phyloP scores from a whole-genome alignment of 2,329 filamentous ascomycete genomes.

The Colletotrichum sansevieriae region DNA sequence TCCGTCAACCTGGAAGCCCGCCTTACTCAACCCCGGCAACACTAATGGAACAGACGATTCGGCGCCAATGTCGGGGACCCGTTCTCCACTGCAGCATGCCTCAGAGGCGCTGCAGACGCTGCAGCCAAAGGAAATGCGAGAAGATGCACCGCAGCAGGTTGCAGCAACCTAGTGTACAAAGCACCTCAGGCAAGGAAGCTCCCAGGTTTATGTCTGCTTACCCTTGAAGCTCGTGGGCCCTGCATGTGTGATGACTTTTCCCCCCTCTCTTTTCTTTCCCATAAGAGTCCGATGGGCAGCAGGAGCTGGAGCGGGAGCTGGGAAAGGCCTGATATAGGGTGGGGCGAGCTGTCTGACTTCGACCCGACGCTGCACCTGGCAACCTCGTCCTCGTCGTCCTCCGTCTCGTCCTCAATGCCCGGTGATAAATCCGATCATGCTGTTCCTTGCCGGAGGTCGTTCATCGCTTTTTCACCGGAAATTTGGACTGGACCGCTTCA shows the following conservation, averaged over 20 bases:
- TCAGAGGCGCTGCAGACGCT: conserved; percentile 35
- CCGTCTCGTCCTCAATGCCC: conserved; percentile 31
- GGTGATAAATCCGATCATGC: conserved; percentile 29
- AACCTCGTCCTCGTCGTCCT: conserved; percentile 27
- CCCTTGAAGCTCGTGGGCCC: conserved; percentile 31
- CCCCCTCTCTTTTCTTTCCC: no score
- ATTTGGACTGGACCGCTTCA: conserved; percentile 31
- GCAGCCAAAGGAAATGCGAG: conserved; percentile 9
- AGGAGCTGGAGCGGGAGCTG: no score
- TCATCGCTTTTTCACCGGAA: conserved; percentile 38
- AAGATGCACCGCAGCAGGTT: background rate
- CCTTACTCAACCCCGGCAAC: conserved; percentile 18
- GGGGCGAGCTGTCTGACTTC: conserved; percentile 24
- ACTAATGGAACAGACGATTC: conserved; percentile 37
- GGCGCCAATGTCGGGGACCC: conserved; percentile 33
- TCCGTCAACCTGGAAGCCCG: conserved; percentile 19
- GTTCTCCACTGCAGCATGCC: conserved; percentile 24
- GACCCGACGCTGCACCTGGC: conserved; percentile 11
- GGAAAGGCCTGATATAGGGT: background rate
- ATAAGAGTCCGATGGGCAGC: no score
- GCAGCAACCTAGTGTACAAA: conserved; percentile 1
- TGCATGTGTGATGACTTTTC: conserved; percentile 32
- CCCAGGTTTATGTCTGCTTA: conserved; percentile 31
- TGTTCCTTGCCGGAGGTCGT: conserved; percentile 27
- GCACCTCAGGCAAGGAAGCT: conserved; percentile 15